phyloP scores from a whole-genome alignment of 306 rosid species.

The Neltuma alba region DNA sequence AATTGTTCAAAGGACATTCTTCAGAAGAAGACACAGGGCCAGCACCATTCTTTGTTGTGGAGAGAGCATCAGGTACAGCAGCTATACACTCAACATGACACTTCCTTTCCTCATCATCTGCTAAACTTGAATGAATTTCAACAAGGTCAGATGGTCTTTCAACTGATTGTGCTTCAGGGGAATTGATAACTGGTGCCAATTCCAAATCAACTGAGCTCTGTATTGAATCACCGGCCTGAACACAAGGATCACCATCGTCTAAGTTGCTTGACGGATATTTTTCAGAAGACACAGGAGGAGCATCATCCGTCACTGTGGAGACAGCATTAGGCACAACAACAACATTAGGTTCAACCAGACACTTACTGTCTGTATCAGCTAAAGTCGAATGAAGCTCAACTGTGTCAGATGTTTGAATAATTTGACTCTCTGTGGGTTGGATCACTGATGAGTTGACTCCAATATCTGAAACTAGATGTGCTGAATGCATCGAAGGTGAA shows the following conservation, averaged over 20 bases:
- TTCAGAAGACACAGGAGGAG: constrained; percentile 40
- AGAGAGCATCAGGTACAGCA: constrained; percentile 40
- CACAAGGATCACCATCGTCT: constrained; percentile 43
- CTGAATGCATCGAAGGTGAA: constrained; percentile 40
- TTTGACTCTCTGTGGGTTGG: constrained; percentile 41
- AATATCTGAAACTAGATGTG: constrained; percentile 41
- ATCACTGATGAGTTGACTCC: constrained; percentile 42
- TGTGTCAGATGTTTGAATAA: constrained; percentile 45
- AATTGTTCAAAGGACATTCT: constrained; percentile 38
- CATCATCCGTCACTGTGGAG: constrained; percentile 42
- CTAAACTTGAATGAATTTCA: constrained; percentile 42
- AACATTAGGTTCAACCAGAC: constrained; percentile 40
- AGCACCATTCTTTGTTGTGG: constrained; percentile 42
- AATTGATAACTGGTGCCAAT: constrained; percentile 27
- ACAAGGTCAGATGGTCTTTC: constrained; percentile 41
- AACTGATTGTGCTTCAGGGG: constrained; percentile 40
- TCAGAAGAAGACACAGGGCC: constrained; percentile 38
- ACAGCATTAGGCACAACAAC: constrained; percentile 36
- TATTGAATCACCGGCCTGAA: constrained; percentile 40
- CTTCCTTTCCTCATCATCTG: constrained; percentile 40
- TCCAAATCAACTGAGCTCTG: constrained; percentile 46
- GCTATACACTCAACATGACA: constrained; percentile 39
- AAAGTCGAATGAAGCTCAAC: constrained; percentile 38
- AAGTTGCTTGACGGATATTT: constrained; percentile 41
- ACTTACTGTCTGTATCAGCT: constrained; percentile 42